Conservation (phyloP, 371 early-diverging fungal genomes). For the Parasitella parasitica region DNA sequence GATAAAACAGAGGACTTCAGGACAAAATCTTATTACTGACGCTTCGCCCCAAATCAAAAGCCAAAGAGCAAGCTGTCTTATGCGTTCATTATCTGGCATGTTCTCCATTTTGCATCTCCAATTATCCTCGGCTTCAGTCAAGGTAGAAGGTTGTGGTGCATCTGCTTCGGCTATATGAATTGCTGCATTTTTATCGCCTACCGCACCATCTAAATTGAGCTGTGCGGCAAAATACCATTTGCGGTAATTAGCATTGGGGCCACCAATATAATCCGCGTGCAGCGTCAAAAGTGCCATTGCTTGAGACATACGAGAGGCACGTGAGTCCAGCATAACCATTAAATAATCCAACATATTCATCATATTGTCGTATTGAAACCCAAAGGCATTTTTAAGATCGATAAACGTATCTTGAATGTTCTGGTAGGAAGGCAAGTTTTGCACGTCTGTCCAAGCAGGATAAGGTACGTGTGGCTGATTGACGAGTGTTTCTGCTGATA, state of each 20-base stretch:
- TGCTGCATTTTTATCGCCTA: constrained; percentile 33
- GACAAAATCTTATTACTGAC: constrained; percentile 72
- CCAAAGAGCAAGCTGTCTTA: constrained; percentile 77
- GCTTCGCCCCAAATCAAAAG: constrained; percentile 90
- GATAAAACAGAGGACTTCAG: constrained; percentile 82
- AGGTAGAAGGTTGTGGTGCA: constrained; percentile 3
- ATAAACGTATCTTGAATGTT: constrained; percentile 69
- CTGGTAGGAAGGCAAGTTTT: constrained; percentile 65
- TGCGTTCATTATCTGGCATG: constrained; percentile 66
- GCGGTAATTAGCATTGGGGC: constrained; percentile 80
- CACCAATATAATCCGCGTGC: constrained; percentile 87
- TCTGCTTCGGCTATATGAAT: constrained; percentile 14
- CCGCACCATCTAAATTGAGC: constrained; percentile 65
- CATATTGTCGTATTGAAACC: constrained; percentile 82
- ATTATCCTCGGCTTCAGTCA: constrained; percentile 55
- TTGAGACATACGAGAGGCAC: constrained; percentile 78
- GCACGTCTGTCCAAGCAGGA: constrained; percentile 63
- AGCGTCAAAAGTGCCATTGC: constrained; percentile 69
- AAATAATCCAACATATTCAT: constrained; percentile 76
- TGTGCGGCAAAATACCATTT: constrained; percentile 84
- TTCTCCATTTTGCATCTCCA: constrained; percentile 72
- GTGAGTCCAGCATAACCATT: constrained; percentile 81
- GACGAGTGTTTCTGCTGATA: constrained; percentile 15
- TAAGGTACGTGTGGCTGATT: constrained; percentile 46
- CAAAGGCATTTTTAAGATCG: constrained; percentile 65